Conservation (phyloP, 2,329 filamentous ascomycete species). For the Coccinonectria pachysandricola region DNA sequence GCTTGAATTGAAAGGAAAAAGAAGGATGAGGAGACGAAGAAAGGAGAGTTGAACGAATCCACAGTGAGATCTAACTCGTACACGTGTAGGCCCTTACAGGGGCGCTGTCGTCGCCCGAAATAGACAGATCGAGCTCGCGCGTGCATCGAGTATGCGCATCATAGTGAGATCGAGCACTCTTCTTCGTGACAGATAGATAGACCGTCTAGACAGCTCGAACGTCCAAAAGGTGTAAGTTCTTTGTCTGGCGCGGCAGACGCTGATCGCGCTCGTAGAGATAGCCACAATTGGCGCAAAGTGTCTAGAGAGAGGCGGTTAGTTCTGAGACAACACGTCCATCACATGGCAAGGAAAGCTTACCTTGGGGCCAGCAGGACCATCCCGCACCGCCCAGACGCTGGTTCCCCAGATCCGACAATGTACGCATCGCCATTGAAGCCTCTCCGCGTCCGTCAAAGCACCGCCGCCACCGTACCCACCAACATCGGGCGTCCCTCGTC, state of each 20-base stretch:
- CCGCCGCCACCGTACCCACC: slow-evolving; percentile 62
- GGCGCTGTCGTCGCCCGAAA: slow-evolving; percentile 2
- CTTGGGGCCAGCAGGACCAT: slow-evolving; percentile 75
- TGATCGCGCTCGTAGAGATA: slow-evolving; percentile 81
- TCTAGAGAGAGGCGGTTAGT: slow-evolving; percentile 39
- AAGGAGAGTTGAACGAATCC: too few relatives aligned
- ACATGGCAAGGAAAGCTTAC: slow-evolving; percentile 40
- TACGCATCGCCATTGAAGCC: slow-evolving; percentile 73
- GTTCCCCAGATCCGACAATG: slow-evolving; percentile 85
- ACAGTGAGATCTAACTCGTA: too few relatives aligned
- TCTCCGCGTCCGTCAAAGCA: slow-evolving; percentile 65
- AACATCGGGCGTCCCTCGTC: slow-evolving; percentile 62
- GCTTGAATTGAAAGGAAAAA: too few relatives aligned
- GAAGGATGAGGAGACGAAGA: too few relatives aligned
- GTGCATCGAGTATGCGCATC: slow-evolving; percentile 4
- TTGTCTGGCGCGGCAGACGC: slow-evolving; percentile 52
- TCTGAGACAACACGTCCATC: slow-evolving; percentile 1
- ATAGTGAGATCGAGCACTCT: too few relatives aligned
- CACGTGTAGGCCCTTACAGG: too few relatives aligned
- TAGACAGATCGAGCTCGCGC: too few relatives aligned
- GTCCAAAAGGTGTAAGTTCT: slow-evolving; percentile 29
- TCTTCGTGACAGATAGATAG: too few relatives aligned
- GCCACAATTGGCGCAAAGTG: slow-evolving; percentile 88
- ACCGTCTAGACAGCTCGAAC: slow-evolving; percentile 23
- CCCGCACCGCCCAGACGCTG: slow-evolving; percentile 88